A percentile compares a stretch with the other conserved stretches of the same genome.
Conservation (phyloP, 2,329 filamentous ascomycete genomes). For the Cryphonectria nitschkei region DNA sequence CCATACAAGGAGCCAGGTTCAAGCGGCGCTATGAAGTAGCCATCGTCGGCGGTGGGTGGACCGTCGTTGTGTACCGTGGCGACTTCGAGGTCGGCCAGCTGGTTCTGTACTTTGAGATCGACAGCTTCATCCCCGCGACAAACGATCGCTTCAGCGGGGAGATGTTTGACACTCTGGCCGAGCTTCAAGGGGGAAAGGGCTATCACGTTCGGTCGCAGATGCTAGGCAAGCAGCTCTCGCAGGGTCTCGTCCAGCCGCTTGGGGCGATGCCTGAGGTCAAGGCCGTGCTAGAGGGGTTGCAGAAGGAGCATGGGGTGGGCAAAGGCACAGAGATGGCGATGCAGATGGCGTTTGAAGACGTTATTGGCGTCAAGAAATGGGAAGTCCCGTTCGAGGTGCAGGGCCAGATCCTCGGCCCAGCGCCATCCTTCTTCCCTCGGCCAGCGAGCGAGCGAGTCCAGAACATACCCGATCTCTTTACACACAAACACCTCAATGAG, state of each 20-base stretch:
- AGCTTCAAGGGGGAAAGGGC: constrained; percentile 31
- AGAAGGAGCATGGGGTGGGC: constrained; percentile 26
- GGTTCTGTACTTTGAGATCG: constrained; percentile 40
- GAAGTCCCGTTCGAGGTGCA: constrained; percentile 25
- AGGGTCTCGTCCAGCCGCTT: constrained; percentile 37
- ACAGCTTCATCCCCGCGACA: constrained; percentile 37
- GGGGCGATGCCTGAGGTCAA: constrained; percentile 32
- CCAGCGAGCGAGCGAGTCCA: constrained; percentile 36
- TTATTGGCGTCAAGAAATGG: constrained; percentile 38
- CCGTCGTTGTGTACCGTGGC: constrained; percentile 30
- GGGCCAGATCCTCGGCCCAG: constrained; percentile 25
- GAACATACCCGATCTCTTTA: constrained; percentile 34
- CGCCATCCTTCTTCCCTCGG: constrained; percentile 36
- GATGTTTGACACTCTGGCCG: constrained; percentile 23
- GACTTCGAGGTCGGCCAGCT: constrained; percentile 32
- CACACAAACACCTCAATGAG: constrained; percentile 8
- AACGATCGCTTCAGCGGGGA: constrained; percentile 33
- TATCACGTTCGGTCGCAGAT: constrained; percentile 33
- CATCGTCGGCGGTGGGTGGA: constrained; percentile 36
- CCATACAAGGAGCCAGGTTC: constrained; percentile 23
- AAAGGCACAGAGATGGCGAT: constrained; percentile 30
- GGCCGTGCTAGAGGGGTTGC: constrained; percentile 20
- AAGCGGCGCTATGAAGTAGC: constrained; percentile 27
- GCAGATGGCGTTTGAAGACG: constrained; percentile 33
- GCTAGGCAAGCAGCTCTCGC: constrained; percentile 33